A percentile compares a stretch with the other conserved stretches of the same genome.
Conservation (phyloP, 2,329 filamentous ascomycete genomes). For the Trichoderma cornu-damae region DNA sequence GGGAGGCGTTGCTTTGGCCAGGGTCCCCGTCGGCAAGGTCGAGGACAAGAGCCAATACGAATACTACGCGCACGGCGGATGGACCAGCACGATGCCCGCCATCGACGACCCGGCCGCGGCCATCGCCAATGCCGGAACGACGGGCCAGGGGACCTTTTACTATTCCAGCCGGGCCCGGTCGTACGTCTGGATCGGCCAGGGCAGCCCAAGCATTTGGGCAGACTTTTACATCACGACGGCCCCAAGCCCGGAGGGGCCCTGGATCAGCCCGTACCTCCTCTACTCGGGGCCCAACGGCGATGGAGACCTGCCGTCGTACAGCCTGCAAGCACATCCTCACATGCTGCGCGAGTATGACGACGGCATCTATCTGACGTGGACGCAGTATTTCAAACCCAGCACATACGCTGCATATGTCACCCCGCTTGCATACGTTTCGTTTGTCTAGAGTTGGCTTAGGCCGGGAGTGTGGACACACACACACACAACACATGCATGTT, state of each 20-base stretch:
- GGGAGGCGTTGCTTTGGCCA: conserved; percentile 21
- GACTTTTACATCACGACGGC: conserved; percentile 25
- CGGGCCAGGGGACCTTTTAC: conserved; percentile 25
- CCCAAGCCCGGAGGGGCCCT: conserved; percentile 18
- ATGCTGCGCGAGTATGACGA: conserved; percentile 14
- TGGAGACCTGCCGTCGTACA: conserved; percentile 16
- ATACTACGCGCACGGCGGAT: conserved; percentile 21
- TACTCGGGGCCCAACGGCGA: conserved; percentile 16
- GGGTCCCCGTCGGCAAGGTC: conserved; percentile 19
- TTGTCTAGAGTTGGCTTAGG: conserved; percentile 14
- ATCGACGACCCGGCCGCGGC: conserved; percentile 18
- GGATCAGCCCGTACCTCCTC: conserved; percentile 17
- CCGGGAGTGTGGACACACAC: conserved; percentile 7
- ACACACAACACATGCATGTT: not conserved
- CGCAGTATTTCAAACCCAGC: conserved; percentile 18
- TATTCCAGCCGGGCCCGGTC: conserved; percentile 21
- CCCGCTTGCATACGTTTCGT: conserved; percentile 19
- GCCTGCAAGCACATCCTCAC: conserved; percentile 19
- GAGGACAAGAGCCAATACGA: conserved; percentile 23
- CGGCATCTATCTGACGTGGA: conserved; percentile 21
- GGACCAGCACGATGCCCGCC: conserved; percentile 20
- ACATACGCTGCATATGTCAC: conserved; percentile 19
- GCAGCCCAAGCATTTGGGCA: conserved; percentile 18
- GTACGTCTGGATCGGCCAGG: conserved; percentile 26
- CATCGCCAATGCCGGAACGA: conserved; percentile 22